Evolutionary conservation across 2,329 filamentous ascomycete genomes (phyloP).

Genomic region (Elsinoe australis): DNA sequence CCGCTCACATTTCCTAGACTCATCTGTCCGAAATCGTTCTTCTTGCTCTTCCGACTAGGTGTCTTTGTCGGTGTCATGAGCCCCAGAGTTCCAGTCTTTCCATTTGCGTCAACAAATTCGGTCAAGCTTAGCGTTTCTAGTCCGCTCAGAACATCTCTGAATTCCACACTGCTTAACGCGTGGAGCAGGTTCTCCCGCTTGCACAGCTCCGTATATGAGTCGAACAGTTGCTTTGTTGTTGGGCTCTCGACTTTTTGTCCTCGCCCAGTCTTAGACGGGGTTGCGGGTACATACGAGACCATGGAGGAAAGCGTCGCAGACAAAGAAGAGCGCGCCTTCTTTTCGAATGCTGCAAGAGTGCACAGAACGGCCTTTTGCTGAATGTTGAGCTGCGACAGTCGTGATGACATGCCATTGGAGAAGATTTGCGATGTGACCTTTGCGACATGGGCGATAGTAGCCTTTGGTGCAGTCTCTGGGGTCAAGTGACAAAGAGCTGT

Average conservation of each 20-base stretch:
- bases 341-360: slow-evolving; percentile 78
- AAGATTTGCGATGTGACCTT: slow-evolving; percentile 85
- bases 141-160: slow-evolving; percentile 83
- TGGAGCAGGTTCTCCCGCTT: slow-evolving; percentile 82
- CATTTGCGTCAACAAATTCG: slow-evolving; percentile 54
- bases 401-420: slow-evolving; percentile 76
- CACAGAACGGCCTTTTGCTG: slow-evolving; percentile 96
- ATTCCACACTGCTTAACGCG: slow-evolving; percentile 83
- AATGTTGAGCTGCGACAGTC: slow-evolving; percentile 79
- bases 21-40: slow-evolving; percentile 44
- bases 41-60: slow-evolving; percentile 60
- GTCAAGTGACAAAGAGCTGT: slow-evolving; percentile 45
- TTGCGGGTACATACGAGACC: slow-evolving; percentile 24
- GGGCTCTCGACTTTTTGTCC: slow-evolving; percentile 49
- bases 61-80: slow-evolving; percentile 58
- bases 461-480: slow-evolving; percentile 72
- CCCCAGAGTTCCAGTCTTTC: slow-evolving; percentile 57
- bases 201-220: slow-evolving; percentile 75
- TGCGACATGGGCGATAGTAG: slow-evolving; percentile 83
- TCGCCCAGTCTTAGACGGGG: slow-evolving; percentile 35
- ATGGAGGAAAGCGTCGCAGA: slow-evolving; percentile 15
- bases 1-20: slow-evolving; percentile 45
- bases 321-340: slow-evolving; percentile 51
- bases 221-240: slow-evolving; percentile 75
- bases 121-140: slow-evolving; percentile 82